These are phyloP conservation scores for Boletellus dicymbophilus DNA, from an alignment of 1,284 basidiomycete species.

Conservation along the genomic window DNA sequence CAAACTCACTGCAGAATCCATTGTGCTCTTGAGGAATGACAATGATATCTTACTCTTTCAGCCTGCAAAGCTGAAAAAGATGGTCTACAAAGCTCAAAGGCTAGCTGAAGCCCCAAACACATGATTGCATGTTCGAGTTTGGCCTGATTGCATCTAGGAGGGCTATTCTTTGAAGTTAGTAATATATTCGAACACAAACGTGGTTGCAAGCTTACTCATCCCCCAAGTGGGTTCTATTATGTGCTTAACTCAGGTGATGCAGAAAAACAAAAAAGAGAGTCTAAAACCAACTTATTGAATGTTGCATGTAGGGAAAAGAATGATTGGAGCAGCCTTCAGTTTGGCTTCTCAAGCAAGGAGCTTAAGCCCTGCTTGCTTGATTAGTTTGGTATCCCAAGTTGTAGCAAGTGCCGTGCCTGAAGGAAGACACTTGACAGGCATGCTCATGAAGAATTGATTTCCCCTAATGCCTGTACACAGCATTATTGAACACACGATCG, in stretches of 20 bases:
- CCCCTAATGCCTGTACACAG: conserved; percentile 43
- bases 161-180: no score
- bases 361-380: conserved; percentile 60
- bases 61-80: conserved; percentile 50
- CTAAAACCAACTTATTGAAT: conserved; percentile 67
- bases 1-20: conserved; percentile 60
- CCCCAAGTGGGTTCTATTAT: conserved; percentile 65
- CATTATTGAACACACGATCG: background rate
- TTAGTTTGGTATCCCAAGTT: conserved; percentile 71
- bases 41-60: conserved; percentile 58
- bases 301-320: conserved; percentile 80
- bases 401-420: conserved; percentile 73
- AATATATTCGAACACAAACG: background rate
- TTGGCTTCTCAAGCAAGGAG: conserved; percentile 74
- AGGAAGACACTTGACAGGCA: conserved; percentile 62
- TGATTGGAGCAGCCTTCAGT: conserved; percentile 64
- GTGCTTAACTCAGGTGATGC: conserved; percentile 1
- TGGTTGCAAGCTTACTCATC: conserved; percentile 48
- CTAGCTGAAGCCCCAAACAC: conserved; percentile 51
- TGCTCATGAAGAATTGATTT: conserved; percentile 65
- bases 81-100: conserved; percentile 66
- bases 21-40: conserved; percentile 79
- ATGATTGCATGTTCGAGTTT: conserved; percentile 66
- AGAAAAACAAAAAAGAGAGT: background rate
- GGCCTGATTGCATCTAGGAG: conserved; percentile 69